Evolutionary conservation across 768 basidiomycete species (phyloP), one percentile per base, ranked within the genome.

Genomic region (Amanita pseudoporphyria): DNA sequence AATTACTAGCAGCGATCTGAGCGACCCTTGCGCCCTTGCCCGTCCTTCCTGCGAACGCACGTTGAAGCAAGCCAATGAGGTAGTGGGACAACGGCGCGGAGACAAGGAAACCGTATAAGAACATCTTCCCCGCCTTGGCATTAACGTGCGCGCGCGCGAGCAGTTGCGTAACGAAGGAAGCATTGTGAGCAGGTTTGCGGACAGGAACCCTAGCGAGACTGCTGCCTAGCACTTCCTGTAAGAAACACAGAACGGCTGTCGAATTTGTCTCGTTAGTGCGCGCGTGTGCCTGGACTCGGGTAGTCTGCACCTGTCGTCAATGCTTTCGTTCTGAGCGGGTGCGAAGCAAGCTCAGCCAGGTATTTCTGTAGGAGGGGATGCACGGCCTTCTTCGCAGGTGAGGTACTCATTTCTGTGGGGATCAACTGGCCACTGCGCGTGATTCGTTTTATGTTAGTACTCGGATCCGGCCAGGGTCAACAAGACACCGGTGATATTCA

Each of bases 201-300:
- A 72, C 67, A 6, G 84, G 81, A 40, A 80, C 60, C 32, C 81
- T 74, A 7, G 87, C 84, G 39, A 81, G 64, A 52, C 84, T 76
- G 52, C 81, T 84, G 13, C 84, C 87, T 24, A 92, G 76, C 35
- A 90, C 79, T 65, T 92, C 90, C 64, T 91, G 89, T 45, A 89
- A 63, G 62, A 82, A 82, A 56, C 73, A 82, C 58, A 83, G 63
- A 0, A 72, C 68, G 26, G 63, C 79, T 78, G 51, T 24, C 45
- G 43, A 49, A 35, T 33, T 42, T 30, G 41, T 44, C 33, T 30
- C 19, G 21, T 22, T 44, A 46, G 44, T 26, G 18, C 36, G 16
- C 31, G 45, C 19, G 26, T 45, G 24, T 9, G 18, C 13, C 22
- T 21, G 43, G 21, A 35, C 32, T n/a, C 31, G 41, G 24, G 28